A percentile compares a stretch with the other conserved stretches of the same genome.
Conservation (phyloP, 2,329 filamentous ascomycete species). For the Botryosphaeria agaves region DNA sequence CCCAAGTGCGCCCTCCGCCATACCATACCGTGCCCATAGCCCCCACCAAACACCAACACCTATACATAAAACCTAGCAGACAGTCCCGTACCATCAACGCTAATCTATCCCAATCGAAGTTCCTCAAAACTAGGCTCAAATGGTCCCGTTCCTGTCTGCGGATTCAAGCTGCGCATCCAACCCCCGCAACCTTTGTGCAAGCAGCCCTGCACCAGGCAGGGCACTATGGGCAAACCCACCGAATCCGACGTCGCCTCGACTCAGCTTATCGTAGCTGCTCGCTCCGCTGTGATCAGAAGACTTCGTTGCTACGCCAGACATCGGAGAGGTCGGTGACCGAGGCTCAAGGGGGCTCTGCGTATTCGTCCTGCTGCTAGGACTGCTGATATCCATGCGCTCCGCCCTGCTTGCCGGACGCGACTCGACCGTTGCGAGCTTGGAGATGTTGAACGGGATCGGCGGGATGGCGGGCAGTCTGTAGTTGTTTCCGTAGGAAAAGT, state of each 20-base stretch:
- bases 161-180: background rate
- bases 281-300: background rate
- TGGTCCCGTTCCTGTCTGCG: too few species aligned
- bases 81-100: too few species aligned
- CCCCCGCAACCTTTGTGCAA: background rate
- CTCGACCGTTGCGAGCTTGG: background rate
- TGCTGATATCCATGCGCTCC: background rate
- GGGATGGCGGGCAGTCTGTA: background rate
- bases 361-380: background rate
- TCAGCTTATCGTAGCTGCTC: constrained; percentile 1
- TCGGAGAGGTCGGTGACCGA: background rate
- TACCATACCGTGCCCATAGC: background rate
- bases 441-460: background rate
- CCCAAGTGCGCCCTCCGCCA: background rate
- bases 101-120: background rate
- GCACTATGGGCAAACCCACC: background rate
- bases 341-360: background rate
- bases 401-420: background rate
- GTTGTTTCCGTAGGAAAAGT: background rate
- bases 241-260: background rate
- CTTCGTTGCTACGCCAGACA: background rate
- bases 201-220: background rate
- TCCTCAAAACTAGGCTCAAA: background rate
- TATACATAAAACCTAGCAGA: too few species aligned
- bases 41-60: too few species aligned